A percentile compares a stretch with the other conserved stretches of the same genome.
phyloP scores from a whole-genome alignment of 78 protist genomes.

The Pigoraptor vietnamica region DNA sequence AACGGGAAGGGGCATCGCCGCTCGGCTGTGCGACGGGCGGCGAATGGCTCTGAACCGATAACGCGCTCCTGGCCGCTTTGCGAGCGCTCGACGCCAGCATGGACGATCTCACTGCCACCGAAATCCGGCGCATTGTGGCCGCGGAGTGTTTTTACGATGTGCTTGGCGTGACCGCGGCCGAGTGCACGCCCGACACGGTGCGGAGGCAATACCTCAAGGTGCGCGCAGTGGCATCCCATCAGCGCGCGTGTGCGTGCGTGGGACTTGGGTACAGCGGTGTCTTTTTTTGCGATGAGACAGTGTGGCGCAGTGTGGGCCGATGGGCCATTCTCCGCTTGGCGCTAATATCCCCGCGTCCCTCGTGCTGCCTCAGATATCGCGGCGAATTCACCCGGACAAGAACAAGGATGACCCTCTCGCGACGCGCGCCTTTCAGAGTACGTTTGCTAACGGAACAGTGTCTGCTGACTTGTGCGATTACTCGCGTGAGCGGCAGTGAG shows the following conservation, averaged over 20 bases:
- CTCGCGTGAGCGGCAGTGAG: no score
- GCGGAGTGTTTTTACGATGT: neutral
- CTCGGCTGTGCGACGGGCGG: no score
- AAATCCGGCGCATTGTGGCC: neutral
- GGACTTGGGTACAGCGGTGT: neutral
- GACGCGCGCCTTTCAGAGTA: neutral
- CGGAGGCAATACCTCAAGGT: neutral
- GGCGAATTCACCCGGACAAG: neutral
- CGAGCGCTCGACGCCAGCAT: neutral
- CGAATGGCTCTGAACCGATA: no score
- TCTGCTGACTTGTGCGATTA: no score
- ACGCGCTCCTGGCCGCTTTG: neutral
- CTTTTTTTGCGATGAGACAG: neutral
- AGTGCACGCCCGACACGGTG: neutral
- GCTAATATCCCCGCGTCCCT: neutral
- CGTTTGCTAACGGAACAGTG: neutral
- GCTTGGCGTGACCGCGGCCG: neutral
- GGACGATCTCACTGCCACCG: neutral
- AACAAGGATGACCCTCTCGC: neutral
- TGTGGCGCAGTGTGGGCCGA: neutral
- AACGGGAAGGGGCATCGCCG: no score
- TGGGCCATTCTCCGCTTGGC: neutral
- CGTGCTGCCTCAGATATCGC: neutral
- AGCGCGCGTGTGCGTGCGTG: neutral
- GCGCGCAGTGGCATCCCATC: neutral